Base-by-base conservation (phyloP, 495 filamentous ascomycete species). In the Penicillium silybi region DNA sequence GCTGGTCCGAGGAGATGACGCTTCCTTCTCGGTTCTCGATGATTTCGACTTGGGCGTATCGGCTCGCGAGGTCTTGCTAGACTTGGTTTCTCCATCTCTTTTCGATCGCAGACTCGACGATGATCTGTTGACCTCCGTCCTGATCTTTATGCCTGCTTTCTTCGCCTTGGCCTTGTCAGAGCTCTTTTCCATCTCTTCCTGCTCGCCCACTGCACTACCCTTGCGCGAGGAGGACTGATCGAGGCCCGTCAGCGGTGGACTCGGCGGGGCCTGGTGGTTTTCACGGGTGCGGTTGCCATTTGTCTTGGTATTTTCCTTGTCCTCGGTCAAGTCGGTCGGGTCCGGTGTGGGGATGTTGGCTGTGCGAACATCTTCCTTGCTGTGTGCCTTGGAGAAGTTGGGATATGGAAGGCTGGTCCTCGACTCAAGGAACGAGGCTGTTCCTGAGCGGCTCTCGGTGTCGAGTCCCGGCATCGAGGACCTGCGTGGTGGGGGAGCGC, bases 381-480 rank as follows among this genome's bases (percentile, higher is more conserved):
- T 93, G 64, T 95, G 87, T 32, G 85, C 85, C 66, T 95, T 96
- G 62, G 86, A 92, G 72, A 95, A 93, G 16, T 74, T 78, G 4
- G 92, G 91, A 64, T 97, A 97, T 11, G 90, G 85, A 19, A 88
- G 66, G 72, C 80, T 89, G 54, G 80, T 76, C 58, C 74, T 79
- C 46, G 76, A 79, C 42, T 72, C 75, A 42, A 74, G 64, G 48
- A 78, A 77, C 17, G 75, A 76, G 51, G 69, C 69, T 27, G 76
- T 66, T 34, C 59, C 65, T 15, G 68, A 54, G 19, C 58, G 61
- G 41, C 60, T 69, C 18, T 63, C 67, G 39, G 68, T 62, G 44
- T 79, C 76, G 46, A 76, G 61, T 29, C 68, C 66, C 10, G 78
- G 75, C 73, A 81, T 75, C 26, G 78, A 81, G 65, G 74, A 74